phyloP scores from a whole-genome alignment of 148 eudicot genomes.

The Amaranthus cruentus region DNA sequence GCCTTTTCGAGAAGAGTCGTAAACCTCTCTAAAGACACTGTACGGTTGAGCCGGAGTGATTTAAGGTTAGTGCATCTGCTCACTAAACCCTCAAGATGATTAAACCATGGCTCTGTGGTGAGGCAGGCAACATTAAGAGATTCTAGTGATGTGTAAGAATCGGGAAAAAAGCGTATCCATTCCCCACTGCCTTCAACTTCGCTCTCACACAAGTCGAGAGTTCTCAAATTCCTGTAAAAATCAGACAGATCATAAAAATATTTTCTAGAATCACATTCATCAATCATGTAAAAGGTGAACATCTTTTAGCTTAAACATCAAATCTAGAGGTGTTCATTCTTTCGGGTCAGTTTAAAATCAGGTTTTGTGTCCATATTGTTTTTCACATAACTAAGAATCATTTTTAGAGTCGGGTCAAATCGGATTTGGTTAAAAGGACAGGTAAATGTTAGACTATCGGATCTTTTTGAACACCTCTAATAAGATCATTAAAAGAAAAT shows the following conservation, averaged over 20 bases:
- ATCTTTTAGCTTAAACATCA: not conserved
- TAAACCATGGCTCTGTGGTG: slow-evolving; percentile 61
- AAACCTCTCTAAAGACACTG: slow-evolving; percentile 76
- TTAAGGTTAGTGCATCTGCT: slow-evolving; percentile 66
- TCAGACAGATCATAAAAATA: not conserved
- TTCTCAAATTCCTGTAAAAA: slow-evolving; percentile 60
- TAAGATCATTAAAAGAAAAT: not conserved
- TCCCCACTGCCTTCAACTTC: slow-evolving; percentile 93
- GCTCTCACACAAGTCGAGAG: slow-evolving; percentile 78
- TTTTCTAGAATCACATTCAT: not conserved
- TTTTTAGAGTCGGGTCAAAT: too few species aligned
- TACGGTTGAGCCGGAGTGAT: slow-evolving; percentile 77
- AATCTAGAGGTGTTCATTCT: too few species aligned
- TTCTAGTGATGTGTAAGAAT: slow-evolving; percentile 60
- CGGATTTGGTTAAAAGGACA: too few species aligned
- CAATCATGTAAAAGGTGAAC: not conserved
- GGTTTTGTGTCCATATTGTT: too few species aligned
- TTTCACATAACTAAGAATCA: too few species aligned
- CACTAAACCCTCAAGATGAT: slow-evolving; percentile 76
- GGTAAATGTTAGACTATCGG: too few species aligned
- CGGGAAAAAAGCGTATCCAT: slow-evolving; percentile 91
- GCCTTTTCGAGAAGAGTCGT: slow-evolving; percentile 56
- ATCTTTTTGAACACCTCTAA: too few species aligned
- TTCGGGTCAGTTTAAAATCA: too few species aligned
- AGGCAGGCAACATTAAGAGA: slow-evolving; percentile 83